Base-by-base conservation (phyloP, 148 eudicot genomes). In the Spergularia bocconei region DNA sequence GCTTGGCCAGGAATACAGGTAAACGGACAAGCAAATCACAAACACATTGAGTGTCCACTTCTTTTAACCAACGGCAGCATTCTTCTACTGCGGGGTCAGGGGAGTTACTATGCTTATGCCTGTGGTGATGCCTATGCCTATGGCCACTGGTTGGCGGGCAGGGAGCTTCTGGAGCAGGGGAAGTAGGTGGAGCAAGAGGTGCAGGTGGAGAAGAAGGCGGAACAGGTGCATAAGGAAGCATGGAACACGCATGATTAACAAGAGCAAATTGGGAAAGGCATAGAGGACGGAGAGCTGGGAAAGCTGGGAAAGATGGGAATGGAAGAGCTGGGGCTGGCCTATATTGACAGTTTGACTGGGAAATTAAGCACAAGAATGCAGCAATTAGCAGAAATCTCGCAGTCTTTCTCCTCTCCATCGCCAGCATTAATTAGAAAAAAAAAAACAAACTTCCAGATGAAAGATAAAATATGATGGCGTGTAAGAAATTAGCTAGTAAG, bases 21-120 rank as follows among this genome's bases (percentile, higher is more conserved):
- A 91, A 75, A 59, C 66, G 80, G 44, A 84, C 84, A 60, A 93
- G 84, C 72, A 89, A 20, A 48, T 80, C 86, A 82, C 98, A 93
- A 1, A 91, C 91, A 33, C 98, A 93, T 21, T 72, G 79, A 17
- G 48, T 68, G 73, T 91, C 94, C 8, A 93, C 78, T 69, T 82
- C 82, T 51, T 78, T 78, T 68, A 91, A 44, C 98, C 97, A 93
- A 39, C 84, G 78, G 66, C 98, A 93, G 69, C 98, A 93, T 54
- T 93, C 86, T 50, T 62, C 69, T 65, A 76, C 88, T 1, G 70
- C 78, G 11, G 85, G 80, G 14, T 81, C 77, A 4, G 33, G 38
- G 53, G 71, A 76, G 21, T 7, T 33, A n/a, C 61, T 53, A 59
- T 78, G 82, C 39, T 69, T 60, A 36, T 74, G 85, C 21, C 69